Evolutionary conservation across 2,329 filamentous ascomycete genomes (phyloP).

Genomic region (Neofusicoccum cordaticola): DNA sequence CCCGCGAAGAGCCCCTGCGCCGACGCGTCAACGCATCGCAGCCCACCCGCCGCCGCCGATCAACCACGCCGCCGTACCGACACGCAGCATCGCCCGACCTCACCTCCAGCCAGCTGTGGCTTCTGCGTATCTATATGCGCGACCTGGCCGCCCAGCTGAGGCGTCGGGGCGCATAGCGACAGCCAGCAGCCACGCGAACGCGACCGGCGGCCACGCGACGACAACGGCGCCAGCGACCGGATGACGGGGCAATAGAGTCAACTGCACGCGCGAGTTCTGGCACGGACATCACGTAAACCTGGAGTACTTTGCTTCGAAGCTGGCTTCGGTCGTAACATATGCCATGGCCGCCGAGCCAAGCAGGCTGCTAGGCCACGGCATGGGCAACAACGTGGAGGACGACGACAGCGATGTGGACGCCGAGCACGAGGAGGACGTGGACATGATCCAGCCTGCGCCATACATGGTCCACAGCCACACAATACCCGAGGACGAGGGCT

Average conservation of each 20-base stretch:
- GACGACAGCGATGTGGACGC: constrained; percentile 37
- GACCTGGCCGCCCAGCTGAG: neutral
- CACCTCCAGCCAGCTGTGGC: neutral
- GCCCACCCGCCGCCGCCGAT: constrained; percentile 15
- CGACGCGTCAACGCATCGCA: constrained; percentile 11
- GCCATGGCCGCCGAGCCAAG: constrained; percentile 41
- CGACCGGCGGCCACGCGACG: constrained; percentile 13
- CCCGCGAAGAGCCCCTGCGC: constrained; percentile 13
- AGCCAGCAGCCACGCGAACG: neutral
- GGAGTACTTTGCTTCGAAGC: constrained; percentile 27
- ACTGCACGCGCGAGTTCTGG: neutral
- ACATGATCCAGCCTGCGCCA: constrained; percentile 28
- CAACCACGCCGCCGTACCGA: constrained; percentile 8
- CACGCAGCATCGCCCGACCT: constrained; percentile 2
- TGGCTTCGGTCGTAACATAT: constrained; percentile 41
- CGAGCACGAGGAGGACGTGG: constrained; percentile 37
- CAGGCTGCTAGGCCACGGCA: constrained; percentile 35
- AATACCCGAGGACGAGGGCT: constrained; percentile 39
- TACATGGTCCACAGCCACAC: constrained; percentile 29
- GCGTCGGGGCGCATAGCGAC: constrained; percentile 15
- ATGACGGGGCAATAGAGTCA: constrained; percentile 7
- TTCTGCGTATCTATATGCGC: constrained; percentile 4
- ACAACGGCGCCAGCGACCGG: constrained; percentile 4
- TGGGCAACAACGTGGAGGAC: constrained; percentile 31
- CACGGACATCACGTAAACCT: constrained; percentile 19